A percentile compares a stretch with the other conserved stretches of the same genome.
These are phyloP conservation scores for Cercospora sojina DNA, from an alignment of 2,329 filamentous ascomycete genomes.

Conservation along the genomic window DNA sequence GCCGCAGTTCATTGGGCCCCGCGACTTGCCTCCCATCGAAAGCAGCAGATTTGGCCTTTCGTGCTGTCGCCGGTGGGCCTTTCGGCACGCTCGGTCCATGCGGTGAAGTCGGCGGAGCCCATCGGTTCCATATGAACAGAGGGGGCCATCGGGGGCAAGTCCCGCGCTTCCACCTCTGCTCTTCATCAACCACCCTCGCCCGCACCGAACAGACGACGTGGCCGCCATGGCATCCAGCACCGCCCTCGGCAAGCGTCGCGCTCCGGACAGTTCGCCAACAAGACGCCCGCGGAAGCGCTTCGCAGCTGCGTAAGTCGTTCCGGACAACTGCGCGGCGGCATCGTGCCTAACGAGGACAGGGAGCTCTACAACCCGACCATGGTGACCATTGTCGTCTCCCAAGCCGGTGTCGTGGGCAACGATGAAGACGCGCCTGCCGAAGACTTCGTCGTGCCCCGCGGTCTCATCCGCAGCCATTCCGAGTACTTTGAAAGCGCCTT, in stretches of 20 bases:
- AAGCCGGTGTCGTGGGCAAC: not conserved
- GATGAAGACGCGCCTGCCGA: not conserved
- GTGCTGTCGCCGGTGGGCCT: not conserved
- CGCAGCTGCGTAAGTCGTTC: not conserved
- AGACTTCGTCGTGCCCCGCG: constrained; percentile 11
- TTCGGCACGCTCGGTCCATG: not conserved
- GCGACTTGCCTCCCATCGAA: not conserved
- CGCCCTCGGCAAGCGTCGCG: not conserved
- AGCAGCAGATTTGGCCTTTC: not conserved
- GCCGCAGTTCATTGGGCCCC: not conserved
- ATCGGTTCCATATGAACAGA: not conserved
- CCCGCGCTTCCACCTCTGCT: not conserved
- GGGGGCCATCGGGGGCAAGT: not conserved
- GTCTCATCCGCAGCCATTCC: constrained; percentile 14
- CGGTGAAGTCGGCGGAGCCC: not conserved
- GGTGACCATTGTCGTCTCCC: constrained; percentile 3
- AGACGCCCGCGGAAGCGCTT: not conserved
- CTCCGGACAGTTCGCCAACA: not conserved
- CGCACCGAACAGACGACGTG: not conserved
- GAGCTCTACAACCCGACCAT: constrained; percentile 5
- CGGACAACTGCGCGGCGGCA: too few species aligned
- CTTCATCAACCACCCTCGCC: not conserved
- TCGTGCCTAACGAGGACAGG: not conserved
- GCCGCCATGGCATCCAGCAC: not conserved
- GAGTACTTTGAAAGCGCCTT: constrained; percentile 20